Percentiles rank a stretch among this genome's conserved stretches.
phyloP scores from a whole-genome alignment of 129 eudicot species.

The Artemisia argyi region DNA sequence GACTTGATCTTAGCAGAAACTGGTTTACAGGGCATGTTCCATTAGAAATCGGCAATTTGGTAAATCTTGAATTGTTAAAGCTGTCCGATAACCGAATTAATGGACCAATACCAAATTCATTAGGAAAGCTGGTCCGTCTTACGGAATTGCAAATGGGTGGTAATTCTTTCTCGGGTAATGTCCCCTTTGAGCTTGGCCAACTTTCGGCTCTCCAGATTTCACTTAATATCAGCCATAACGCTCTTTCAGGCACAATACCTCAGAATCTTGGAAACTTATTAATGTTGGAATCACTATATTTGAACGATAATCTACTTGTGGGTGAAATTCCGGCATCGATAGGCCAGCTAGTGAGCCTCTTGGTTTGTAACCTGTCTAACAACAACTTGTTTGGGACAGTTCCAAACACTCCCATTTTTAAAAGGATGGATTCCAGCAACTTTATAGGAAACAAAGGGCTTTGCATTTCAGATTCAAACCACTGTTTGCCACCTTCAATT shows the following conservation, averaged over 20 bases:
- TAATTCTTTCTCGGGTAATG: conserved; percentile 64
- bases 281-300: conserved; percentile 70
- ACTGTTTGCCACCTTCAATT: conserved; percentile 41
- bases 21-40: conserved; percentile 71
- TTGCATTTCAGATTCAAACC: conserved; percentile 42
- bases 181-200: conserved; percentile 75
- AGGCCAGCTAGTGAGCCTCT: conserved; percentile 62
- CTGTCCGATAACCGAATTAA: conserved; percentile 70
- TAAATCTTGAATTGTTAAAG: conserved; percentile 73
- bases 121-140: conserved; percentile 64
- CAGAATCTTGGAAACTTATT: conserved; percentile 75
- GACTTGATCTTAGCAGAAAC: conserved; percentile 88
- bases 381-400: conserved; percentile 63
- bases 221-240: conserved; percentile 78
- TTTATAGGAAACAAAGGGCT: conserved; percentile 73
- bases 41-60: conserved; percentile 54
- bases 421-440: conserved; percentile 67
- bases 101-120: conserved; percentile 63
- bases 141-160: conserved; percentile 98
- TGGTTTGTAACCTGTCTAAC: conserved; percentile 76
- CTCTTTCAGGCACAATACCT: conserved; percentile 74
- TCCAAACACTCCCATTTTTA: conserved; percentile 66
- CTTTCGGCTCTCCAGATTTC: conserved; percentile 78
- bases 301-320: conserved; percentile 69
- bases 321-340: conserved; percentile 79